phyloP scores from a whole-genome alignment of 176 grass and related monocot genomes.

The Calamus simplicifolius region DNA sequence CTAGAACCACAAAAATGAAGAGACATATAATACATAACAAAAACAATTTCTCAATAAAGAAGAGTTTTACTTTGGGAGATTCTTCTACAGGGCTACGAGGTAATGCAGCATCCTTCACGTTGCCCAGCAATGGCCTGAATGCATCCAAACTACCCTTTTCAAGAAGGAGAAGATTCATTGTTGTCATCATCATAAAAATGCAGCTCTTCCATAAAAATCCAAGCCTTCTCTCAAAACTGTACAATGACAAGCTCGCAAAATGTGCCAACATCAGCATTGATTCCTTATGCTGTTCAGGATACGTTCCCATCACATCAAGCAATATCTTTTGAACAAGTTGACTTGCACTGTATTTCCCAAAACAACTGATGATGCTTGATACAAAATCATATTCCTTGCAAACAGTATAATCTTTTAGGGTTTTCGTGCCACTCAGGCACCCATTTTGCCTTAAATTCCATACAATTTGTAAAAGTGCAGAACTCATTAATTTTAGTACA shows the following conservation, averaged over 20 bases:
- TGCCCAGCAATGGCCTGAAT: slow-evolving; percentile 16
- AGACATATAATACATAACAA: neutral
- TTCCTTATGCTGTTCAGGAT: slow-evolving; percentile 7
- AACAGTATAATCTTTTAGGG: neutral
- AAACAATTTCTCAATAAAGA: neutral
- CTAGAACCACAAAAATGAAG: neutral
- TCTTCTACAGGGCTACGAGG: neutral
- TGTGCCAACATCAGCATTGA: slow-evolving; percentile 34
- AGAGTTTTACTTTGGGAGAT: slow-evolving; percentile 10
- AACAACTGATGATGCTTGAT: neutral
- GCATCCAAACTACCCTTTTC: slow-evolving; percentile 17
- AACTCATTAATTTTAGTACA: slow-evolving; percentile 16
- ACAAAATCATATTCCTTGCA: neutral
- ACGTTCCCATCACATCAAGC: slow-evolving; percentile 7
- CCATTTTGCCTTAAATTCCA: slow-evolving; percentile 5
- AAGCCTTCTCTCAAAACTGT: slow-evolving; percentile 38
- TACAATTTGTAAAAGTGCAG: slow-evolving; percentile 12
- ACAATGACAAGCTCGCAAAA: slow-evolving; percentile 38
- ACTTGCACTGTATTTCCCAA: slow-evolving; percentile 14
- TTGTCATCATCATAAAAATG: slow-evolving; percentile 53
- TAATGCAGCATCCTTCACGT: slow-evolving; percentile 12
- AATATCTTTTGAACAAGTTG: slow-evolving; percentile 25
- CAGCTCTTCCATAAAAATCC: slow-evolving; percentile 45
- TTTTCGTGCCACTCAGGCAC: neutral
- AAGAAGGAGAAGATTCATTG: slow-evolving; percentile 42